A percentile compares a stretch with the other conserved stretches of the same genome.
phyloP scores from a whole-genome alignment of 2,329 filamentous ascomycete genomes.

The Botryosphaeria agaves region DNA sequence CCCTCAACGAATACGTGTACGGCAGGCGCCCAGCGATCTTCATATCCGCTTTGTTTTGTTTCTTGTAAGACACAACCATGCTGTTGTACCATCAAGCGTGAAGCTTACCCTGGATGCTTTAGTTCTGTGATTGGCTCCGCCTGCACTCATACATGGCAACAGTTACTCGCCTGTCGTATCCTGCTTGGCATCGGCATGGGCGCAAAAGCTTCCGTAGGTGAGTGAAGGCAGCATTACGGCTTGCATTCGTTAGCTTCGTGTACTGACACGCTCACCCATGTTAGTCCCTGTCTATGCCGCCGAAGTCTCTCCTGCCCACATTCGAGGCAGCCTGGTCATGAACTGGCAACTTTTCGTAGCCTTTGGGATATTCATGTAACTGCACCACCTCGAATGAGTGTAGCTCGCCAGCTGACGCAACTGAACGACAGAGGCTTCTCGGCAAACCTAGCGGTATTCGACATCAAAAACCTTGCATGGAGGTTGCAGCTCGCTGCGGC shows the following conservation, averaged over 20 bases:
- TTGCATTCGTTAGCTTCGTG: too few relatives aligned
- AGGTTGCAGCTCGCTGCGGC: slow-evolving; percentile 12
- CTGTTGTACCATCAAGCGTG: too few relatives aligned
- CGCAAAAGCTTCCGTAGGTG: slow-evolving; percentile 14
- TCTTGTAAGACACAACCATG: too few relatives aligned
- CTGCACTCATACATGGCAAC: slow-evolving; percentile 10
- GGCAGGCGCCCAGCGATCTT: slow-evolving; percentile 13
- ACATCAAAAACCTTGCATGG: slow-evolving; percentile 9
- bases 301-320: slow-evolving; percentile 1
- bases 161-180: slow-evolving; percentile 13
- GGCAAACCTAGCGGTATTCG: slow-evolving; percentile 10
- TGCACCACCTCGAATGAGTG: too few relatives aligned
- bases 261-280: too few relatives aligned
- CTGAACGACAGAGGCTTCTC: slow-evolving; percentile 11
- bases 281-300: slow-evolving; percentile 1
- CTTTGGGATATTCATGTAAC: slow-evolving; percentile 13
- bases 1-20: slow-evolving; percentile 14
- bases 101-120: too few relatives aligned
- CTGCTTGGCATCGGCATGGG: slow-evolving; percentile 17
- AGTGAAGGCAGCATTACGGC: too few relatives aligned
- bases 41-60: slow-evolving; percentile 5
- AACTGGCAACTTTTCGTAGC: slow-evolving; percentile 16
- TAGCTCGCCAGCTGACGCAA: too few relatives aligned
- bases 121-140: slow-evolving; percentile 11
- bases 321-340: slow-evolving; percentile 10